Evolutionary conservation across 2,329 filamentous ascomycete species (phyloP).

Genomic region (Trichoderma sp.): DNA sequence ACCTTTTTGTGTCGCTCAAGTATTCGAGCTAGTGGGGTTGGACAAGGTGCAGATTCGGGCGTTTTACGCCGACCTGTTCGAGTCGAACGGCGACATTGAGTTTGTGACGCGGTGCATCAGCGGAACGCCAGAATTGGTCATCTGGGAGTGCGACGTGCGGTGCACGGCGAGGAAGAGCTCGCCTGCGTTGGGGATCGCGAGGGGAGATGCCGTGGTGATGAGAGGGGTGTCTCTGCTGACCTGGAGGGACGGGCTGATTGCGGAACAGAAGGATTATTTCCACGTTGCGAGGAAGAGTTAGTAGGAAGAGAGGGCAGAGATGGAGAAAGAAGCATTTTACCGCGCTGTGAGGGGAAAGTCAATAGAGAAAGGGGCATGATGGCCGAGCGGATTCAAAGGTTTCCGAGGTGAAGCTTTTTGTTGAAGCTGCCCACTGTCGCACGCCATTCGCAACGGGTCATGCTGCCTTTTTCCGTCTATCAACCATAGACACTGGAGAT

Average conservation of each 20-base stretch:
- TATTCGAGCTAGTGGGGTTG: not conserved
- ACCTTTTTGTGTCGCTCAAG: not conserved
- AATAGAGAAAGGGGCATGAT: not conserved
- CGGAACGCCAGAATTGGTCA: not conserved
- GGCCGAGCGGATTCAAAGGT: not conserved
- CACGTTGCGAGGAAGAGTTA: not conserved
- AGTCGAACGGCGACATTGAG: not conserved
- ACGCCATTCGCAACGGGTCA: not conserved
- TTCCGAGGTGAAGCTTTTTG: not conserved
- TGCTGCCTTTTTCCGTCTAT: not conserved
- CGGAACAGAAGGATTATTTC: constrained; percentile 17
- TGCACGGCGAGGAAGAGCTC: not conserved
- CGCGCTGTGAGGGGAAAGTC: not conserved
- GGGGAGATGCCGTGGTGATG: constrained; percentile 5
- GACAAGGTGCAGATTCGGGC: not conserved
- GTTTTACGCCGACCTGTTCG: constrained; percentile 13
- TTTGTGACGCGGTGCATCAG: constrained; percentile 3
- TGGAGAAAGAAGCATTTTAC: not conserved
- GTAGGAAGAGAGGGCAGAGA: not conserved
- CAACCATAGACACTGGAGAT: not conserved
- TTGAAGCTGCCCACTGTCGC: not conserved
- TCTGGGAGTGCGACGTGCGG: constrained; percentile 13
- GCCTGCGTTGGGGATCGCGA: not conserved
- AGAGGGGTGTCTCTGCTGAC: constrained; percentile 12
- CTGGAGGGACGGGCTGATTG: constrained; percentile 11